Evolutionary conservation across 495 filamentous ascomycete species (phyloP), one percentile per base, ranked within the genome.

Genomic region (Friedmanniomyces simplex): DNA sequence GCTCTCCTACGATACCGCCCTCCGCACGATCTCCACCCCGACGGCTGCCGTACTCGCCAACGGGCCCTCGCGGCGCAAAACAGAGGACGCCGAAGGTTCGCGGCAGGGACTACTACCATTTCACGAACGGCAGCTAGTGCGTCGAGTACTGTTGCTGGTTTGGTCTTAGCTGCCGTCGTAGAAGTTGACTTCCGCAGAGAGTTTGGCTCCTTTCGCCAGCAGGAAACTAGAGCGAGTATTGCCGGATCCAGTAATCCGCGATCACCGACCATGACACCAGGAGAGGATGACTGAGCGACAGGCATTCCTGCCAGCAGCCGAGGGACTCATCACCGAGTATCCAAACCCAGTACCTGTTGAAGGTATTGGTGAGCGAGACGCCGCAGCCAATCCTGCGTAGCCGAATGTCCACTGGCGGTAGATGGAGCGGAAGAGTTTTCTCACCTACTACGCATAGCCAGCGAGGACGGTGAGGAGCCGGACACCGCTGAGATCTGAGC

Each of bases 261-360:
- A 68, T 75, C 43, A 84, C 75, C 10, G 79, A 72, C 20, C 81
- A 76, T 18, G 82, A 85, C 46, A 84, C 50, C 46, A 58, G 32
- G 10, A 51, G 63, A 55, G 47, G 63, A 63, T 37, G 48, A 14
- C 36, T 45, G 2, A 24, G 24, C 4, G 56, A 57, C 14, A 69
- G 71, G 52, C 65, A 79, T 73, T 77, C 74, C 59, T 81, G 78
- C 76, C 78, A 84, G 61, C 77, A 82, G 57, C 70, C 77, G 48
- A 82, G 74, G 0, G 83, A 81, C 68, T 86, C 80, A 64, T 85
- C 85, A 72, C 83, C 84, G 37, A 82, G 69, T 66, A 85, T 72
- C 81, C 79, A 85, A 58, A 73, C 67, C 82, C 82, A 87, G 57
- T 85, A 82, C 14, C 79, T 70, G 67, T 85, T 71, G 43, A 69